A percentile compares a stretch with the other conserved stretches of the same genome.
Evolutionary conservation across 176 grass and related monocot species (phyloP).

Genomic region (maize (Zea mays)): DNA sequence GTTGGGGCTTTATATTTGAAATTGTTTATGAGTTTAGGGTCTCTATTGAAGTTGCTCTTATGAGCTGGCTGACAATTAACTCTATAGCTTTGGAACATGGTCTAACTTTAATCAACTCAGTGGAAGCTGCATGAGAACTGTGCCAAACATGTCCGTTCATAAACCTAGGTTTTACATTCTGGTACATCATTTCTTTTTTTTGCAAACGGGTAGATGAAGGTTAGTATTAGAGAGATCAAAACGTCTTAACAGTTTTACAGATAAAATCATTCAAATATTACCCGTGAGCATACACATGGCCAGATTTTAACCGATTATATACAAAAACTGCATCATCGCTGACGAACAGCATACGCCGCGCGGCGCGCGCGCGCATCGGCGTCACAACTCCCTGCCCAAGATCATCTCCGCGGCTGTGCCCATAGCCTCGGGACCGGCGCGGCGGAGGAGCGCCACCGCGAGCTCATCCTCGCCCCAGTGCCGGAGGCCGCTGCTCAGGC

Average conservation of each 20-base stretch:
- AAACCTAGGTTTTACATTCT: too few species aligned
- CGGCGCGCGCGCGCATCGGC: neutral
- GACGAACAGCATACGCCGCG: neutral
- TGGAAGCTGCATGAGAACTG: too few species aligned
- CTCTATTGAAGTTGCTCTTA: too few species aligned
- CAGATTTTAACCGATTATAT: constrained; percentile 16
- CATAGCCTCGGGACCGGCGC: constrained; percentile 57
- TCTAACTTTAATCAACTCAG: too few species aligned
- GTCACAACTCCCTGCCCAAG: constrained; percentile 37
- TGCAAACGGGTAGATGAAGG: neutral
- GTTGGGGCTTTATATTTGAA: too few species aligned
- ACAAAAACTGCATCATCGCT: constrained; percentile 5
- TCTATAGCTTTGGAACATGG: too few species aligned
- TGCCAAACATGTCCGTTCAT: too few species aligned
- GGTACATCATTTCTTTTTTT: too few species aligned
- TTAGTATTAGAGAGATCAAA: constrained; percentile 1
- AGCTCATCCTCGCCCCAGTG: constrained; percentile 77
- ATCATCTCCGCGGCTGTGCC: constrained; percentile 73
- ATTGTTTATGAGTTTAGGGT: too few species aligned
- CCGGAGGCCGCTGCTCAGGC: constrained; percentile 61
- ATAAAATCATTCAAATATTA: constrained; percentile 28
- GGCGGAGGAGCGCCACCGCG: constrained; percentile 57
- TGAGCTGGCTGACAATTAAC: too few species aligned
- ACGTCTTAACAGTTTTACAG: neutral
- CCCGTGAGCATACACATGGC: neutral